Evolutionary conservation across 179 eudicot species (phyloP), one percentile per base, ranked within the genome.

Genomic region (Spinacia oleracea): DNA sequence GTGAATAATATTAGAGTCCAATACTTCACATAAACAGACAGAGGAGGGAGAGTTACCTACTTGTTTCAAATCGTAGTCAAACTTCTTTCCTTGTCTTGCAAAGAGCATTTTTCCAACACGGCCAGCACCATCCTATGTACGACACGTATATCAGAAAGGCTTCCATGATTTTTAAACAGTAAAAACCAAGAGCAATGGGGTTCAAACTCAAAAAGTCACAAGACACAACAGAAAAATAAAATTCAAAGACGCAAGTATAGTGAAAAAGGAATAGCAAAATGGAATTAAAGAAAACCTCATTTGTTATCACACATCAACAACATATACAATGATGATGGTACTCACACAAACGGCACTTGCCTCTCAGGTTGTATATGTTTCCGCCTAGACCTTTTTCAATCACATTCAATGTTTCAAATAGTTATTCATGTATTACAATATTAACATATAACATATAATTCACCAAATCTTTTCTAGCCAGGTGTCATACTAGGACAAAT

Each of bases 61-160:
- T 90, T 94, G 98, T 86, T 96, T 96, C 65, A 96, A 85, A 86
- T 96, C 99, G 84, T 92, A 96, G 84, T 96, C 99, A 80, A 96
- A 96, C 80, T 96, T 96, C 89, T 86, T 96, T 81, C 98, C 99
- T 86, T 96, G 98, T 55, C 98, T 88, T 80, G 99, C 86, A 89
- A 89, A 96, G 70, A 96, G 90, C 99, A 96, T 94, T 86, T 96
- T 96, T 72, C 98, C 99, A 50, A 96, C 90, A 77, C 98, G 91
- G 31, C 99, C 99, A 81, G 99, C 97, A 70, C 99, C 99, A 90
- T 96, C 98, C 99, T 96, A 77, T 73, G 78, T 46, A 82, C 46
- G 50, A 59, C 58, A 77, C 35, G 53, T 34, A 14, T 53, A 78
- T 75, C 35, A 78, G 43, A 65, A 79, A 53, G 18, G 43, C 40